Conservation (phyloP, 2,329 filamentous ascomycete genomes). For the Ambrosiella cleistominuta region DNA sequence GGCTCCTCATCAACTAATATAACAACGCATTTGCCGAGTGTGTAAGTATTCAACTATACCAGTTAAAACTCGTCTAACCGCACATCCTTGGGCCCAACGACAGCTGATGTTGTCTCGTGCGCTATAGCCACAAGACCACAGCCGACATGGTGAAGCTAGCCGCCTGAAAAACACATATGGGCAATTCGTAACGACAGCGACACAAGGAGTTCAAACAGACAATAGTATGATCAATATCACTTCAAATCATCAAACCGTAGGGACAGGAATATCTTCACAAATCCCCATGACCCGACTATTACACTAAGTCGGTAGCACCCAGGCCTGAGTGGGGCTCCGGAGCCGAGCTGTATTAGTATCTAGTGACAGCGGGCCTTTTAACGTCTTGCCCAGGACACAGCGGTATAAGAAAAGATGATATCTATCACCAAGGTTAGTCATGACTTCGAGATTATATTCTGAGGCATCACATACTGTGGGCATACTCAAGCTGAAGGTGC, state of each 20-base stretch:
- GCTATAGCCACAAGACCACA: too few relatives aligned
- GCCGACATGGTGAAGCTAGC: background rate
- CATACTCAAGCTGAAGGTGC: too few relatives aligned
- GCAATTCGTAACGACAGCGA: background rate
- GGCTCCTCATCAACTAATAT: too few relatives aligned
- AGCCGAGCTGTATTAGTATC: background rate
- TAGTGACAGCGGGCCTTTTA: constrained; percentile 18
- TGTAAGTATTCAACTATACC: too few relatives aligned
- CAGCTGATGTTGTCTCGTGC: too few relatives aligned
- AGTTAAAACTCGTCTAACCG: too few relatives aligned
- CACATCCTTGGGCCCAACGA: too few relatives aligned
- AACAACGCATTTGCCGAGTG: too few relatives aligned
- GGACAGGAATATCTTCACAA: constrained; percentile 8
- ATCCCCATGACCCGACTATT: constrained; percentile 6
- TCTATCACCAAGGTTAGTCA: background rate
- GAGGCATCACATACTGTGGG: background rate
- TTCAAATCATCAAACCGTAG: too few relatives aligned
- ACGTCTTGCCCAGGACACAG: constrained; percentile 21
- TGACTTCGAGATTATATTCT: background rate
- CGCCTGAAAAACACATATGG: background rate
- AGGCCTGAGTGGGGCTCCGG: background rate
- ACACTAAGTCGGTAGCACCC: background rate
- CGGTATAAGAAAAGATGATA: background rate
- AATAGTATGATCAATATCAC: too few relatives aligned
- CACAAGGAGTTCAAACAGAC: background rate